A percentile compares a stretch with the other conserved stretches of the same genome.
phyloP scores from a whole-genome alignment of 164 flowering plant species.

The Dillenia suffruticosa region DNA sequence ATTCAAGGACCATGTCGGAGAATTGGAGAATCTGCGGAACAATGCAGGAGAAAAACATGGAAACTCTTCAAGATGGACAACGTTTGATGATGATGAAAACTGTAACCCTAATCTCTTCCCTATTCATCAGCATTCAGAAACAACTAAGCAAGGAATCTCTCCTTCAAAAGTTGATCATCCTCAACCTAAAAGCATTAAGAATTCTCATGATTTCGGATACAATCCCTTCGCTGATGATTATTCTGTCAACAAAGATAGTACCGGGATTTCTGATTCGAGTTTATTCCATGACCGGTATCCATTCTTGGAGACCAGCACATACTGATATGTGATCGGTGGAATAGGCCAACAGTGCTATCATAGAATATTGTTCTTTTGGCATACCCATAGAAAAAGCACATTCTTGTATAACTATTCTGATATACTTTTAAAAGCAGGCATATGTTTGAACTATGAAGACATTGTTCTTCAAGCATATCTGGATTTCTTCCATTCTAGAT shows the following conservation, averaged over 20 bases:
- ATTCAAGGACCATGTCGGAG: constrained; percentile 75
- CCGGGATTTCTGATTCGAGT: constrained; percentile 22
- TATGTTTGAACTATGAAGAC: no score
- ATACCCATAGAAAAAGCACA: no score
- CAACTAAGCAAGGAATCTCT: constrained; percentile 6
- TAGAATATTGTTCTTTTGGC: no score
- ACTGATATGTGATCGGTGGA: constrained; percentile 9
- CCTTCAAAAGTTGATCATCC: constrained; percentile 1
- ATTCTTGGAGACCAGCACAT: constrained; percentile 32
- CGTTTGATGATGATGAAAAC: constrained; percentile 69
- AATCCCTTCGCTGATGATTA: constrained; percentile 26
- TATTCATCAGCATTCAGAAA: constrained; percentile 7
- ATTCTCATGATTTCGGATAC: not conserved
- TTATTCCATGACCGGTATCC: constrained; percentile 33
- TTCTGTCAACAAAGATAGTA: constrained; percentile 2
- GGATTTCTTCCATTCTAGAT: no score
- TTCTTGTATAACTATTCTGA: no score
- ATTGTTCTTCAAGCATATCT: no score
- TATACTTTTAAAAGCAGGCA: no score
- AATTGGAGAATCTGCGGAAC: constrained; percentile 48
- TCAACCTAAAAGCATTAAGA: not conserved
- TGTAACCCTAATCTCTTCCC: constrained; percentile 56
- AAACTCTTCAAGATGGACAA: constrained; percentile 46
- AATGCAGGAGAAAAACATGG: constrained; percentile 30
- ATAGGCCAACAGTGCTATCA: no score